Evolutionary conservation across 768 basidiomycete species (phyloP).

Genomic region (Phylloporus sp.): DNA sequence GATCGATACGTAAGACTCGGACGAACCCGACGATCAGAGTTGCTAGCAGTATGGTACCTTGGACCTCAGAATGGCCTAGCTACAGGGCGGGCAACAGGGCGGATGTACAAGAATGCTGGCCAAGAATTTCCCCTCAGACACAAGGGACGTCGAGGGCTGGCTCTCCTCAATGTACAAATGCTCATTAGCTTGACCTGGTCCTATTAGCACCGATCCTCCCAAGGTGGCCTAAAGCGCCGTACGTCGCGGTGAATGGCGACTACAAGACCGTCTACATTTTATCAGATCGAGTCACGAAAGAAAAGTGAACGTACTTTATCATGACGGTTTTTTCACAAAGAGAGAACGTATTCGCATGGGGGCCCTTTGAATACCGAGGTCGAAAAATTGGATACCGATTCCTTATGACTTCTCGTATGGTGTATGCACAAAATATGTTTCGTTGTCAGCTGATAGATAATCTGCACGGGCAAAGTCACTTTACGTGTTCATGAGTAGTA

Average conservation of each 20-base stretch:
- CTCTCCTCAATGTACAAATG: background rate
- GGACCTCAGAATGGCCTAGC: background rate
- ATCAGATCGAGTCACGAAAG: conserved; percentile 1
- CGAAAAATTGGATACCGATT: conserved; percentile 3
- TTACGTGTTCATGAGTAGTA: conserved; percentile 4
- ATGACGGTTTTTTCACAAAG: conserved; percentile 1
- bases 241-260: background rate
- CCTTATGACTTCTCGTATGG: conserved; percentile 3
- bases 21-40: background rate
- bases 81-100: conserved; percentile 1
- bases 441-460: background rate
- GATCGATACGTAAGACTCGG: background rate
- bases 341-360: conserved; percentile 7
- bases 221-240: conserved; percentile 1
- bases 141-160: background rate
- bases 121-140: background rate
- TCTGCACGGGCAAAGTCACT: conserved; percentile 3
- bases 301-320: background rate
- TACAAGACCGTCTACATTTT: conserved; percentile 5
- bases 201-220: background rate
- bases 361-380: conserved; percentile 6
- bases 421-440: background rate
- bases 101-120: background rate
- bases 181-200: background rate
- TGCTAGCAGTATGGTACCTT: no score